These are phyloP conservation scores for Maudiozyma serrabonitensis DNA, from an alignment of 805 yeast species.

Conservation along the genomic window DNA sequence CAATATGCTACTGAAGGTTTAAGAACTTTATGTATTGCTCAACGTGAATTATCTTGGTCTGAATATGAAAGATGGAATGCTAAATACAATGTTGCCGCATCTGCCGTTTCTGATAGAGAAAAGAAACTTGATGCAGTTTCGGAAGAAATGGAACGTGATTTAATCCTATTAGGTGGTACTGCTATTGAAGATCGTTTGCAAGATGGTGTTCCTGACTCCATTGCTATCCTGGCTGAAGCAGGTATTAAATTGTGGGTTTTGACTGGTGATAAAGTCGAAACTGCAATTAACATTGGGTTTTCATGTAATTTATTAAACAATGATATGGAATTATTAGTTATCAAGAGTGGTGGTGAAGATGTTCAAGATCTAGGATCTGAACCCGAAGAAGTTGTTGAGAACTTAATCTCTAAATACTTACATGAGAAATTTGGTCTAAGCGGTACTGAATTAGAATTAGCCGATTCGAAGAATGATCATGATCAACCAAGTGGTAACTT, in stretches of 20 bases:
- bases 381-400: constrained; percentile 35
- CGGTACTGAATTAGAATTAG: constrained; percentile 51
- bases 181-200: constrained; percentile 81
- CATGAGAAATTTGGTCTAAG: constrained; percentile 45
- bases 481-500: constrained; percentile 56
- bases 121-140: constrained; percentile 67
- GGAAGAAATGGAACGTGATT: constrained; percentile 58
- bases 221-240: constrained; percentile 57
- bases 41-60: constrained; percentile 52
- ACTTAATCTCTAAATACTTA: constrained; percentile 44
- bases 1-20: constrained; percentile 77
- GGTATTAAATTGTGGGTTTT: constrained; percentile 81
- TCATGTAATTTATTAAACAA: constrained; percentile 69
- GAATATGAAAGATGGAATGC: constrained; percentile 56
- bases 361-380: constrained; percentile 35
- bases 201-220: constrained; percentile 80
- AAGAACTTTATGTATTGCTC: constrained; percentile 73
- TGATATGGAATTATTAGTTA: constrained; percentile 64
- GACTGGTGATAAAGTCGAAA: constrained; percentile 85
- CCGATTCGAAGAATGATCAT: constrained; percentile 45
- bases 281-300: constrained; percentile 81
- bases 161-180: constrained; percentile 67
- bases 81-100: constrained; percentile 54
- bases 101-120: constrained; percentile 56
- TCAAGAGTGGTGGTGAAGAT: constrained; percentile 43